phyloP scores from a whole-genome alignment of 2,329 filamentous ascomycete genomes.

The Aspergillus pseudoglaucus region DNA sequence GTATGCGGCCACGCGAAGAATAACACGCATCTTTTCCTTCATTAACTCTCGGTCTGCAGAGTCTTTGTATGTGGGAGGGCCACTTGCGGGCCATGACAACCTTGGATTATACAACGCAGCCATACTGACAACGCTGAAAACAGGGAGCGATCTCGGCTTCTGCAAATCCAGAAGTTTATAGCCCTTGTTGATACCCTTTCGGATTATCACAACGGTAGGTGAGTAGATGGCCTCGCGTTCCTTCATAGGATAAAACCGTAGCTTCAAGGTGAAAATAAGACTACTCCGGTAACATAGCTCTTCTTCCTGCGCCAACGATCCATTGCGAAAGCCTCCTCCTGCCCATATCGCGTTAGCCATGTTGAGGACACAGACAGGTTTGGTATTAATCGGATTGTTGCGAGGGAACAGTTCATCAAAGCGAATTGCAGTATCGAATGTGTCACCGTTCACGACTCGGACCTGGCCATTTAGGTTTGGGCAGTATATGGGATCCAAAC shows the following conservation, averaged over 20 bases:
- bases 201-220: slow-evolving; percentile 54
- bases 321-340: slow-evolving; percentile 60
- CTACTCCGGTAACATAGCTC: slow-evolving; percentile 58
- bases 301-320: slow-evolving; percentile 62
- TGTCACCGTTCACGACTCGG: slow-evolving; percentile 51
- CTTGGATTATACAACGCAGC: slow-evolving; percentile 48
- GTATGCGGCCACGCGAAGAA: slow-evolving; percentile 53
- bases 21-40: slow-evolving; percentile 57
- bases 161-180: slow-evolving; percentile 42
- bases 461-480: neutral
- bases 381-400: slow-evolving; percentile 19
- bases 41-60: slow-evolving; percentile 47
- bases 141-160: slow-evolving; percentile 36
- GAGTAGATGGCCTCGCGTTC: slow-evolving; percentile 52
- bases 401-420: slow-evolving; percentile 20
- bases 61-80: slow-evolving; percentile 33
- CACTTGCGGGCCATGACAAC: slow-evolving; percentile 6
- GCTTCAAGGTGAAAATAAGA: slow-evolving; percentile 33
- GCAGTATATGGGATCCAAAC: neutral
- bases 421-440: slow-evolving; percentile 50
- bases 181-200: slow-evolving; percentile 42
- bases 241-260: slow-evolving; percentile 48
- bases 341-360: slow-evolving; percentile 54
- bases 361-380: slow-evolving; percentile 56
- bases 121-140: slow-evolving; percentile 55